Conservation (phyloP, 2,329 filamentous ascomycete species). For the Chaetomium strumarium region DNA sequence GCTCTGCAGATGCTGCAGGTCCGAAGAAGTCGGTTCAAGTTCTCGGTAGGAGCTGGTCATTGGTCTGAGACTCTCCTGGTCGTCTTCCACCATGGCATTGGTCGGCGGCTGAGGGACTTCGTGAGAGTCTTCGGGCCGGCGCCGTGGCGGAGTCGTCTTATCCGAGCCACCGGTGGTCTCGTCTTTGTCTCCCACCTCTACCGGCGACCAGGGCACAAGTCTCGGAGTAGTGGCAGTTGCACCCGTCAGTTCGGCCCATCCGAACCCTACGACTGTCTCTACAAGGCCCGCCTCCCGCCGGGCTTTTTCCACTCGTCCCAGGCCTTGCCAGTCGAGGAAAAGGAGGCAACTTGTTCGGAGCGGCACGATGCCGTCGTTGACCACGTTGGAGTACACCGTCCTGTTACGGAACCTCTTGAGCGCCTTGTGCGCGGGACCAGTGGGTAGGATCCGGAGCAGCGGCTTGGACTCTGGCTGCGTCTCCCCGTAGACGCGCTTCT, state of each 20-base stretch:
- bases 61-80: slow-evolving; percentile 51
- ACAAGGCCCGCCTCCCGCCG: slow-evolving; percentile 86
- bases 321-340: slow-evolving; percentile 92
- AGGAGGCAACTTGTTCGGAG: slow-evolving; percentile 91
- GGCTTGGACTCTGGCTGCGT: slow-evolving; percentile 79
- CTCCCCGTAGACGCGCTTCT: slow-evolving; percentile 53
- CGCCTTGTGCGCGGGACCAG: slow-evolving; percentile 82
- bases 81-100: slow-evolving; percentile 62
- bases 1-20: slow-evolving; percentile 23
- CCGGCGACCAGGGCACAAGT: slow-evolving; percentile 39
- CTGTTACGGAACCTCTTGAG: slow-evolving; percentile 83
- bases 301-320: slow-evolving; percentile 91
- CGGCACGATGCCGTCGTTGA: slow-evolving; percentile 96
- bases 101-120: slow-evolving; percentile 66
- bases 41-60: slow-evolving; percentile 33
- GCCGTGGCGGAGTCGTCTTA: slow-evolving; percentile 33
- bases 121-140: slow-evolving; percentile 35
- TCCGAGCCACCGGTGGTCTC: slow-evolving; percentile 25
- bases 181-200: slow-evolving; percentile 29
- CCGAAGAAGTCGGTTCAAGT: slow-evolving; percentile 9
- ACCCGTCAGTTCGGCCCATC: slow-evolving; percentile 85
- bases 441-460: slow-evolving; percentile 79
- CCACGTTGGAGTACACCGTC: slow-evolving; percentile 93
- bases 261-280: slow-evolving; percentile 87
- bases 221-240: slow-evolving; percentile 50